These are phyloP conservation scores for Yamadazyma akitaensis DNA, from an alignment of 805 yeast species.

Conservation along the genomic window DNA sequence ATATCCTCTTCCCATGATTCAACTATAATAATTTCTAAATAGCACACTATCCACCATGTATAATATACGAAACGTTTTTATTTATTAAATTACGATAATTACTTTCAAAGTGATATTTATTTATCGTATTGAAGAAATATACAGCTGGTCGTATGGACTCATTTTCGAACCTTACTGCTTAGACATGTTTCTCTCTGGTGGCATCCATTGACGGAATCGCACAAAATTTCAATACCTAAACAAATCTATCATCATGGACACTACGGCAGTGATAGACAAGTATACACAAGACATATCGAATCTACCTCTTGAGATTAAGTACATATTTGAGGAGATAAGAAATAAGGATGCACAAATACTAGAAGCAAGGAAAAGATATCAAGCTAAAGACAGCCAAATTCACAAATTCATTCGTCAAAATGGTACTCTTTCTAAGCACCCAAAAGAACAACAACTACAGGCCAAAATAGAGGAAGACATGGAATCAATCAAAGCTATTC, in stretches of 20 bases:
- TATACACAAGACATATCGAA: constrained; percentile 67
- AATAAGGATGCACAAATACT: constrained; percentile 62
- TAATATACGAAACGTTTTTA: too few relatives aligned
- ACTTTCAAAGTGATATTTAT: too few relatives aligned
- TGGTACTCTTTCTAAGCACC: constrained; percentile 77
- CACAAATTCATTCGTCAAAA: constrained; percentile 80
- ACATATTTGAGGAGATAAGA: constrained; percentile 73
- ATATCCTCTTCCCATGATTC: too few relatives aligned
- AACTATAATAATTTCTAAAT: too few relatives aligned
- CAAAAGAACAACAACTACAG: constrained; percentile 69
- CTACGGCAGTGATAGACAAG: constrained; percentile 63
- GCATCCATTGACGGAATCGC: not conserved
- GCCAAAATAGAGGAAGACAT: constrained; percentile 69
- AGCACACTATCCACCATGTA: too few relatives aligned
- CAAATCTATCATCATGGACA: constrained; percentile 57
- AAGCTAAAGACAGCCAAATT: constrained; percentile 70
- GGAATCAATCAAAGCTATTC: constrained; percentile 55
- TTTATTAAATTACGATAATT: too few relatives aligned
- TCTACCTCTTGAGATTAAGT: constrained; percentile 82
- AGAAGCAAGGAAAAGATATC: constrained; percentile 64
- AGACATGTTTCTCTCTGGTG: not conserved
- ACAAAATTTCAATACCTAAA: not conserved
- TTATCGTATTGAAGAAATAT: too few relatives aligned
- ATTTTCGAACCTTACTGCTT: too few relatives aligned
- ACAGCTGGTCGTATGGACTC: too few relatives aligned